A percentile compares a stretch with the other conserved stretches of the same genome.
phyloP scores from a whole-genome alignment of 768 basidiomycete species.

The Crucibulum laeve region DNA sequence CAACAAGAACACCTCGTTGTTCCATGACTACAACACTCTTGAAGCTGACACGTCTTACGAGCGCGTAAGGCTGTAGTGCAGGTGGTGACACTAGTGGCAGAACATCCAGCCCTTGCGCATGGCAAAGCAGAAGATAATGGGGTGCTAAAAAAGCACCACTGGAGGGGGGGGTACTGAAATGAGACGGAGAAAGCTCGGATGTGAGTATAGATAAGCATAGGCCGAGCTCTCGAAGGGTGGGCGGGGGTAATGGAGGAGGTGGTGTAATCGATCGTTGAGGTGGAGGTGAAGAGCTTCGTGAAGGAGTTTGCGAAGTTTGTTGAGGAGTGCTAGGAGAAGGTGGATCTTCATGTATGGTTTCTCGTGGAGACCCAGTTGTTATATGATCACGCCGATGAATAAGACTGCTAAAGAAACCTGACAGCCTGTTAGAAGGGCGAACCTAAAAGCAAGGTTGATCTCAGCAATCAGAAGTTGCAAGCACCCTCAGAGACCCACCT shows the following conservation, averaged over 20 bases:
- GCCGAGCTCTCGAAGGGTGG: slow-evolving; percentile 72
- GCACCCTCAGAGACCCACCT: slow-evolving; percentile 39
- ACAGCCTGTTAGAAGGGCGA: slow-evolving; percentile 69
- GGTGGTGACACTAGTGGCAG: slow-evolving; percentile 77
- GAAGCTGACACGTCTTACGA: slow-evolving; percentile 78
- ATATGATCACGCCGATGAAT: slow-evolving; percentile 66
- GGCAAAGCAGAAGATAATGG: slow-evolving; percentile 79
- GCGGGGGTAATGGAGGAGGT: slow-evolving; percentile 68
- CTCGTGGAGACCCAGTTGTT: slow-evolving; percentile 17
- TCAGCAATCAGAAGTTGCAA: slow-evolving; percentile 3
- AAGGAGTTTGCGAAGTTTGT: slow-evolving; percentile 31
- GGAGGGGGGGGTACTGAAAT: slow-evolving; percentile 71
- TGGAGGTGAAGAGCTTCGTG: slow-evolving; percentile 53
- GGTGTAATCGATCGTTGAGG: slow-evolving; percentile 58
- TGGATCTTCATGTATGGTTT: slow-evolving; percentile 9
- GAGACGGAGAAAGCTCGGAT: slow-evolving; percentile 64
- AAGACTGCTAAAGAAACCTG: slow-evolving; percentile 80
- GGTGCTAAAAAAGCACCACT: slow-evolving; percentile 80
- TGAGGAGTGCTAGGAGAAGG: slow-evolving; percentile 13
- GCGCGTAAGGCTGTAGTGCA: slow-evolving; percentile 70
- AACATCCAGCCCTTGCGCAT: slow-evolving; percentile 82
- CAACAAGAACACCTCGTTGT: slow-evolving; percentile 85
- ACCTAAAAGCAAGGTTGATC: slow-evolving; percentile 24
- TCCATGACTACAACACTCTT: slow-evolving; percentile 92
- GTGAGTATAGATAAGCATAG: slow-evolving; percentile 68